Base-by-base conservation (phyloP, 768 basidiomycete species). In the Cystobasidium tubakii region DNA sequence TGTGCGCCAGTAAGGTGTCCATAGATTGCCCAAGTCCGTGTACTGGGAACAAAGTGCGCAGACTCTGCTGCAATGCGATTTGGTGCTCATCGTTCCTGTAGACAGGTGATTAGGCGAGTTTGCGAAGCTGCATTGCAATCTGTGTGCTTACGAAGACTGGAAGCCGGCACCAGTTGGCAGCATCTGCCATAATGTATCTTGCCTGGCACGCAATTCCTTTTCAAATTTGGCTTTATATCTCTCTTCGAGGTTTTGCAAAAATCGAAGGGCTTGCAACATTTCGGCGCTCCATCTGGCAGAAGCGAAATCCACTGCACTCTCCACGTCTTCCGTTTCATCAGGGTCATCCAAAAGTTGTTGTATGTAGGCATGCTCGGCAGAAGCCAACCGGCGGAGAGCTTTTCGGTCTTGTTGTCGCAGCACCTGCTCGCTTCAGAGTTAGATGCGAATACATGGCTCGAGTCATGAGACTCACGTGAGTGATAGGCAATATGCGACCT, bases 1-100 rank as follows among this genome's bases (percentile, higher is more conserved):
- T 87, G 42, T 89, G 87, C 23, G 87, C 87, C 15, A 98, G 82
- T 66, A 97, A 90, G 0, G 90, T 88, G 54, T 90, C 87, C 80
- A 95, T 94, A 1, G 90, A 90, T 75, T 85, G 88, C 72, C 87
- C 87, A 62, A 96, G 83, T 44, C 84, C 86, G 74, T 92, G 91
- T 17, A 88, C 84, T 0, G 86, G 87, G 21, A 90, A 90, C 70
- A 95, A 86, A 76, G 88, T 87, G 76, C 91, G 89, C 0, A 89
- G 84, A 25, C 90, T 82, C 0, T 84, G 83, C 78, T 93, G 90
- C 46, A 90, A 83, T 3, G 87, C 86, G 31, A 83, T 78, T 3
- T 84, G 85, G 77, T 92, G 90, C 73, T 90, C 89, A 75, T 89
- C 86, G 0, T 87, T 87, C 12, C 88, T 91, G 39, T 39, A 6